Conservation (phyloP, 805 yeast genomes). For the Starmera quercuum region DNA sequence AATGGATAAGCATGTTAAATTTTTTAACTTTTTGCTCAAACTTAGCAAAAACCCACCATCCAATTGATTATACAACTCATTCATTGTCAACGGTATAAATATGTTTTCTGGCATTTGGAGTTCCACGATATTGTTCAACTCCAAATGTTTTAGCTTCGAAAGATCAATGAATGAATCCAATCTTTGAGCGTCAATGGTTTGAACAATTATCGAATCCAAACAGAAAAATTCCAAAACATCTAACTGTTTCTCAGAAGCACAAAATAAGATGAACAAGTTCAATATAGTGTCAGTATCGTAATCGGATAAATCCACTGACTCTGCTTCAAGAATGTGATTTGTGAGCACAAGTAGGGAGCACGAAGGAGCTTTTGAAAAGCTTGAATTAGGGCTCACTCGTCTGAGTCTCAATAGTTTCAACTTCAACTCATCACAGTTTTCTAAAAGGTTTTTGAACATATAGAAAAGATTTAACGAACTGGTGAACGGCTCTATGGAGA, state of each 20-base stretch:
- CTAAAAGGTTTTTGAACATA: slow-evolving; percentile 9
- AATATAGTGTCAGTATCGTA: slow-evolving; percentile 11
- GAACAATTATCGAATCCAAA: slow-evolving; percentile 10
- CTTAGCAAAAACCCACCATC: slow-evolving; percentile 20
- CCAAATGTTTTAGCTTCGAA: slow-evolving; percentile 19
- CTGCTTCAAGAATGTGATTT: slow-evolving; percentile 9
- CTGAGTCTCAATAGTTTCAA: slow-evolving; percentile 10
- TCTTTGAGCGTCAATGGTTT: slow-evolving; percentile 9
- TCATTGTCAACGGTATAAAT: slow-evolving; percentile 5
- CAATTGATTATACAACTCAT: slow-evolving; percentile 7
- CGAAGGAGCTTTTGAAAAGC: slow-evolving; percentile 10
- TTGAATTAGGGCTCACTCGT: slow-evolving; percentile 8
- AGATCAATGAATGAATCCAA: slow-evolving; percentile 5
- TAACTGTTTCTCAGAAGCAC: slow-evolving; percentile 1
- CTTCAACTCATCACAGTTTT: slow-evolving; percentile 2
- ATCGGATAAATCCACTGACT: slow-evolving; percentile 7
- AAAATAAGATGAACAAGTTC: slow-evolving; percentile 7
- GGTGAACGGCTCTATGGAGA: slow-evolving; percentile 30
- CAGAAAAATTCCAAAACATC: slow-evolving; percentile 5
- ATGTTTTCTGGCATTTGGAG: slow-evolving; percentile 17
- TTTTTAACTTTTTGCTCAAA: slow-evolving; percentile 20
- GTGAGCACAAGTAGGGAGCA: slow-evolving; percentile 13
- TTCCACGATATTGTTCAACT: slow-evolving; percentile 30
- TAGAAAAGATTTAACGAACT: slow-evolving; percentile 20
- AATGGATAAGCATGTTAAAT: slow-evolving; percentile 23